Conservation (phyloP, 1,284 basidiomycete genomes). For the Fomes fomentarius region DNA sequence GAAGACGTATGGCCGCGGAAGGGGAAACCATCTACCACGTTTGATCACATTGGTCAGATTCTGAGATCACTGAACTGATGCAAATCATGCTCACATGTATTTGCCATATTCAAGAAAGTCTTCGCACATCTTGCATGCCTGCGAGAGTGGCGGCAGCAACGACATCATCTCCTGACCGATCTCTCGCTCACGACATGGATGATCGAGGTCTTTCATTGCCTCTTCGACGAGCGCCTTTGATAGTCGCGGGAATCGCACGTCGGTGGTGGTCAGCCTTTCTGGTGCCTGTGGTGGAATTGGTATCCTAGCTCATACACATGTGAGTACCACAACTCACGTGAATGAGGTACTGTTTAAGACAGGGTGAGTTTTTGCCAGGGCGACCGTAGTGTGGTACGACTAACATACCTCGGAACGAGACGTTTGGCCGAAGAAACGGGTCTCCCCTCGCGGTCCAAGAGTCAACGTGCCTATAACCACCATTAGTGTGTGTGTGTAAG, state of each 20-base stretch:
- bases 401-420: constrained; percentile 61
- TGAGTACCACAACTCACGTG: constrained; percentile 39
- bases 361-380: no score
- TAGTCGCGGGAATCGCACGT: constrained; percentile 25
- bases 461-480: constrained; percentile 68
- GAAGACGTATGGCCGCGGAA: constrained; percentile 42
- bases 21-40: constrained; percentile 28
- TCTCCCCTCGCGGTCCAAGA: constrained; percentile 55
- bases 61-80: not conserved
- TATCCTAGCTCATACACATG: not conserved
- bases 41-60: not conserved
- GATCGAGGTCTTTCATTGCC: constrained; percentile 36
- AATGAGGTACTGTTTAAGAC: constrained; percentile 58
- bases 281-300: constrained; percentile 19
- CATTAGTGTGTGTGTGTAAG: no score
- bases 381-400: no score
- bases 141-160: constrained; percentile 51
- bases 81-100: constrained; percentile 44
- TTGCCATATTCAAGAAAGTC: constrained; percentile 57
- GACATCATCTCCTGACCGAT: constrained; percentile 44
- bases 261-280: constrained; percentile 11
- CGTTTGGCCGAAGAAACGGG: constrained; percentile 62
- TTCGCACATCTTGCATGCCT: constrained; percentile 57
- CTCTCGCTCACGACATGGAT: constrained; percentile 34
- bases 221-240: constrained; percentile 28